Conservation (phyloP, 345 rosid genomes). For the Rhizophora mangle region DNA sequence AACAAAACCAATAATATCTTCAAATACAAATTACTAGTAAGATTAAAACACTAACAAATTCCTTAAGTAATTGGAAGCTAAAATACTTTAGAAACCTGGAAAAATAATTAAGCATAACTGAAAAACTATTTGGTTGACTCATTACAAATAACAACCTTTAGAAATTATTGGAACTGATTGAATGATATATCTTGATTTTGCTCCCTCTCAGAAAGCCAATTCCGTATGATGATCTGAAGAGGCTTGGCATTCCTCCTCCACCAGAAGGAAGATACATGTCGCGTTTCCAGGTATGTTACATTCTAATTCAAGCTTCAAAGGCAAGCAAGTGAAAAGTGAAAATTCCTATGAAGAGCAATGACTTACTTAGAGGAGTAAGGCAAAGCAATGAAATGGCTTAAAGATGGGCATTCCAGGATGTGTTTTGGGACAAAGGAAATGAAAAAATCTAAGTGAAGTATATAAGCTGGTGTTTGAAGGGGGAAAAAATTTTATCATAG, state of each 20-base stretch:
- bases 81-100: too few relatives aligned
- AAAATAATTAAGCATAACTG: too few relatives aligned
- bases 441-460: neutral
- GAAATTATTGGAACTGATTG: too few relatives aligned
- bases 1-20: too few relatives aligned
- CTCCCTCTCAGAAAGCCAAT: conserved; percentile 57
- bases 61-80: too few relatives aligned
- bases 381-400: too few relatives aligned
- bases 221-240: conserved; percentile 77
- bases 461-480: neutral
- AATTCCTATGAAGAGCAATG: too few relatives aligned
- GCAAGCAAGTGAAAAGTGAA: neutral
- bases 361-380: too few relatives aligned
- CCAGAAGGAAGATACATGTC: conserved; percentile 92
- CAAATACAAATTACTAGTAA: too few relatives aligned
- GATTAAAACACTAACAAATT: too few relatives aligned
- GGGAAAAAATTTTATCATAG: neutral
- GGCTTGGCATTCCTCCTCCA: conserved; percentile 82
- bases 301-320: neutral
- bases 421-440: neutral
- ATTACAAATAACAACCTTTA: too few relatives aligned
- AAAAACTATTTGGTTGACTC: too few relatives aligned
- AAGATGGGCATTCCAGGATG: neutral
- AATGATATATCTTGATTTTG: conserved; percentile 9
- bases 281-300: conserved; percentile 54